Conservation (phyloP, 768 basidiomycete species). For the Cubamyces lactineus region DNA sequence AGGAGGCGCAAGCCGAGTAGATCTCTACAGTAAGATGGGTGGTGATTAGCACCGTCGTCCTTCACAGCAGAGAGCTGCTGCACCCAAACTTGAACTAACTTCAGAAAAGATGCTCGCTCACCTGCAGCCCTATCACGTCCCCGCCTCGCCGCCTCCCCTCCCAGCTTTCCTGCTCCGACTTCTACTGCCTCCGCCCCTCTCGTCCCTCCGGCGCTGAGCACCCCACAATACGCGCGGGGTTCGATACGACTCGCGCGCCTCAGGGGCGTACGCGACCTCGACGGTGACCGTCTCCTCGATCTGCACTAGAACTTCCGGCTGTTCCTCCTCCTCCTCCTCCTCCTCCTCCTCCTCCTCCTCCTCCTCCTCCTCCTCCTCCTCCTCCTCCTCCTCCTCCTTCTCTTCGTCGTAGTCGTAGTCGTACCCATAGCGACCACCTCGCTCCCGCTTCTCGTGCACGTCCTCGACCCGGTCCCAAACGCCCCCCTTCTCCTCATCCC, state of each 20-base stretch:
- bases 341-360: slow-evolving; percentile 15
- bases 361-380: no score
- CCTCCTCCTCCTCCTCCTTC: slow-evolving; percentile 1
- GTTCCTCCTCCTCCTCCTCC: slow-evolving; percentile 2
- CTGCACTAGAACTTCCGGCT: slow-evolving; percentile 27
- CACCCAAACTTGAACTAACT: no score
- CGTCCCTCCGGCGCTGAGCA: neutral
- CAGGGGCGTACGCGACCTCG: slow-evolving; percentile 23
- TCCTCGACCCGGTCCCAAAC: neutral
- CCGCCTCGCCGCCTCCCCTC: neutral
- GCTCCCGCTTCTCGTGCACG: neutral
- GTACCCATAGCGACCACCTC: neutral
- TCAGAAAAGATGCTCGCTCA: neutral
- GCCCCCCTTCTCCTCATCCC: neutral
- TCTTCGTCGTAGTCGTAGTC: neutral
- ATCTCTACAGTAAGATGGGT: no score
- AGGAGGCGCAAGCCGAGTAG: no score
- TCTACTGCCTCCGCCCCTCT: neutral
- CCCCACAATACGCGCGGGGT: slow-evolving; percentile 23
- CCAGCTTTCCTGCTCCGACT: neutral
- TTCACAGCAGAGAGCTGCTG: no score
- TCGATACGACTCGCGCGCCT: slow-evolving; percentile 27
- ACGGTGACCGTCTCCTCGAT: slow-evolving; percentile 30
- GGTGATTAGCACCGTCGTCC: no score
- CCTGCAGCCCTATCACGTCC: neutral